phyloP scores from a whole-genome alignment of 225 moss, liverwort and hornwort species.

The Polytrichum formosum region DNA sequence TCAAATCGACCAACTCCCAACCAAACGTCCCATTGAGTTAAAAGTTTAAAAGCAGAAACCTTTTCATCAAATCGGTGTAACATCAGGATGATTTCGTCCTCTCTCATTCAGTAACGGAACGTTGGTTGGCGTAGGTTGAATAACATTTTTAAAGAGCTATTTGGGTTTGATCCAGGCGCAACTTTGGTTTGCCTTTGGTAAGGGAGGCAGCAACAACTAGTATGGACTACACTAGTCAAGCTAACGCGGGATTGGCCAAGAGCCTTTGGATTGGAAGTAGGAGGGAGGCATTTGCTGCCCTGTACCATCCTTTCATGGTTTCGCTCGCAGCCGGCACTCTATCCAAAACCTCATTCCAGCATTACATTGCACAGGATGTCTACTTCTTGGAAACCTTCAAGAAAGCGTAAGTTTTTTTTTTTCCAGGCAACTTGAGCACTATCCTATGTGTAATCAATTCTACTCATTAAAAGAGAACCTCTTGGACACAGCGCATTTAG shows the following conservation, averaged over 20 bases:
- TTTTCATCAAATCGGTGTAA: no score
- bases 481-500: no score
- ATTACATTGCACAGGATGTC: constrained; percentile 79
- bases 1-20: no score
- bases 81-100: no score
- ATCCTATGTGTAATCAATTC: no score
- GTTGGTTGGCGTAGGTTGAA: background rate
- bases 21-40: no score
- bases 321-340: constrained; percentile 71
- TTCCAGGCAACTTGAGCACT: background rate
- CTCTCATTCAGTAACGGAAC: no score
- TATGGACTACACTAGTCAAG: constrained; percentile 29
- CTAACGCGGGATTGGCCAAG: constrained; percentile 34
- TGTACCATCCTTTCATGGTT: constrained; percentile 88
- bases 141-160: constrained; percentile 3
- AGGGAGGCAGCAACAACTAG: constrained; percentile 17
- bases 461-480: no score
- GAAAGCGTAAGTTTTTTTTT: constrained; percentile 43
- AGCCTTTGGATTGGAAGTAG: constrained; percentile 55
- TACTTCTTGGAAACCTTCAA: constrained; percentile 74
- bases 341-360: constrained; percentile 45
- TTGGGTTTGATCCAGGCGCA: constrained; percentile 30
- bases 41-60: no score
- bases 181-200: constrained; percentile 4
- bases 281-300: constrained; percentile 65